These are phyloP conservation scores for Mortierella antarctica DNA, from an alignment of 192 early-diverging fungal genomes.

Conservation along the genomic window DNA sequence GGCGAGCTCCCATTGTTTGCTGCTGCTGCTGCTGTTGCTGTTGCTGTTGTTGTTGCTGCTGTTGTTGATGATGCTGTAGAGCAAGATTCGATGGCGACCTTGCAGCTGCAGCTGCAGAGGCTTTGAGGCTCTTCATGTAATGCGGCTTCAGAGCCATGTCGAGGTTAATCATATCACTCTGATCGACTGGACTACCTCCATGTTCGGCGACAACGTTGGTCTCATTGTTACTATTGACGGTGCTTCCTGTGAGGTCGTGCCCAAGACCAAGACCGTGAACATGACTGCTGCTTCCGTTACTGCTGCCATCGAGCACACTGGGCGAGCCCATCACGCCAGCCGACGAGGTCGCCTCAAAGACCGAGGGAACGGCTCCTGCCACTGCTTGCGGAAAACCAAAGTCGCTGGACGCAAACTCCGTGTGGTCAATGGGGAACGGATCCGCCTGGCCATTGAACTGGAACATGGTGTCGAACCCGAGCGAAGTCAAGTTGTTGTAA, in stretches of 20 bases:
- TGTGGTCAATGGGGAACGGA: conserved; percentile 44
- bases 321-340: not conserved
- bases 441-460: conserved; percentile 40
- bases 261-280: not conserved
- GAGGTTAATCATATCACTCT: conserved; percentile 18
- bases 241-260: not conserved
- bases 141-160: conserved; percentile 33
- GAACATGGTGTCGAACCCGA: conserved; percentile 49
- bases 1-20: conserved; percentile 18
- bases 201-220: conserved; percentile 1
- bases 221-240: conserved; percentile 5
- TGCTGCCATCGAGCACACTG: conserved; percentile 8
- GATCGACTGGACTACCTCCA: conserved; percentile 2
- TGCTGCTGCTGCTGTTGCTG: conserved; percentile 12
- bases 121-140: conserved; percentile 36
- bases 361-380: conserved; percentile 25
- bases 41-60: conserved; percentile 14
- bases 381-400: conserved; percentile 43
- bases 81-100: not conserved
- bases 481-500: conserved; percentile 38
- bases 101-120: conserved; percentile 15
- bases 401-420: conserved; percentile 43
- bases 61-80: conserved; percentile 1
- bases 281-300: not conserved
- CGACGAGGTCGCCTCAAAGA: conserved; percentile 35